Evolutionary conservation across 768 basidiomycete genomes (phyloP).

Genomic region (Mycena rosella): DNA sequence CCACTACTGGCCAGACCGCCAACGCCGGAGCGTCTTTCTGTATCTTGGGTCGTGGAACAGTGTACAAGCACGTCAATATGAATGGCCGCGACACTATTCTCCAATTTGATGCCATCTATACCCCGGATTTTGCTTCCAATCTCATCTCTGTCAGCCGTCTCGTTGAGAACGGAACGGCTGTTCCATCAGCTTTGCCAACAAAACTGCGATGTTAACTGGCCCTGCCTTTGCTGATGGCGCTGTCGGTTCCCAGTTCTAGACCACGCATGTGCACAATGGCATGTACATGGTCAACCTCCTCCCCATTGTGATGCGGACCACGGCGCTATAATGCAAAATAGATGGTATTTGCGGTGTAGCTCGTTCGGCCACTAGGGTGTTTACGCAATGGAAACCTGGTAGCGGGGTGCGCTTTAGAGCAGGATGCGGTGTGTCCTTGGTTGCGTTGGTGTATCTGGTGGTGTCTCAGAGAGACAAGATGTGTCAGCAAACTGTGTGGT

Average conservation of each 20-base stretch:
- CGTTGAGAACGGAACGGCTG: neutral
- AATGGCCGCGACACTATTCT: neutral
- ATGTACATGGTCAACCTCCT: neutral
- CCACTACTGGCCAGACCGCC: neutral
- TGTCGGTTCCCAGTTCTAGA: neutral
- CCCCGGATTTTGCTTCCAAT: constrained; percentile 3
- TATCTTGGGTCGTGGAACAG: constrained; percentile 19
- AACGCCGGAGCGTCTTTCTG: constrained; percentile 5
- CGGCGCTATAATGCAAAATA: too few relatives aligned
- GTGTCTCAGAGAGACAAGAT: too few relatives aligned
- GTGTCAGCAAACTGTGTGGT: too few relatives aligned
- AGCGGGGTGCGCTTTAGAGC: too few relatives aligned
- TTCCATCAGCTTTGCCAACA: neutral
- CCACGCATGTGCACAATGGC: neutral
- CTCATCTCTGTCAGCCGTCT: constrained; percentile 3
- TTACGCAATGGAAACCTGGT: too few relatives aligned
- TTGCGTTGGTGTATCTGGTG: too few relatives aligned
- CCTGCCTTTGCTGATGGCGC: neutral
- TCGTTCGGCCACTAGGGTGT: too few relatives aligned
- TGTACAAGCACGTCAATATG: constrained; percentile 2
- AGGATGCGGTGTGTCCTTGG: too few relatives aligned
- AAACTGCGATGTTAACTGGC: neutral
- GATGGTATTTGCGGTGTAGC: too few relatives aligned
- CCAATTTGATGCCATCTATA: neutral
- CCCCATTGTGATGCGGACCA: too few relatives aligned